A percentile compares a stretch with the other conserved stretches of the same genome.
Conservation (phyloP, 805 yeast genomes). For the Pichia deserticola region DNA sequence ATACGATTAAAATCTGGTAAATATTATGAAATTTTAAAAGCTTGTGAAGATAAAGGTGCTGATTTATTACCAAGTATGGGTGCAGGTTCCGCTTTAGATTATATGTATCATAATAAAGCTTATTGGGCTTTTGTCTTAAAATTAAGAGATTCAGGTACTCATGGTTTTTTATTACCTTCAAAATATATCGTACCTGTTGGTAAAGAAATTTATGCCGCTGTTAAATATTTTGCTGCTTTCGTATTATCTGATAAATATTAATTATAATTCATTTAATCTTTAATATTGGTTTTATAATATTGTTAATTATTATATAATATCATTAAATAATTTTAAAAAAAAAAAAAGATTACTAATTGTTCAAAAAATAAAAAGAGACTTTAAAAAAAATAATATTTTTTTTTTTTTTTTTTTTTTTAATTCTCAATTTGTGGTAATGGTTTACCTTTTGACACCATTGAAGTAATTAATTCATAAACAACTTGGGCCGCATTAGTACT, state of each 20-base stretch:
- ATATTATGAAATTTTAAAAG: conserved; percentile 61
- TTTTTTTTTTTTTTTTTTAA: no score
- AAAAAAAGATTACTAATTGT: neutral
- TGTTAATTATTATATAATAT: no score
- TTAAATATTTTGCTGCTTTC: conserved; percentile 56
- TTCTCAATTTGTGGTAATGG: conserved; percentile 15
- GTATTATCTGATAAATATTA: conserved; percentile 23
- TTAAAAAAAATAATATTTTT: neutral
- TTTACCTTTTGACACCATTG: conserved; percentile 55
- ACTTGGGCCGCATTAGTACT: conserved; percentile 66
- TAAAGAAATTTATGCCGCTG: conserved; percentile 58
- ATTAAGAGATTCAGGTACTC: conserved; percentile 73
- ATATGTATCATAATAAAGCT: conserved; percentile 75
- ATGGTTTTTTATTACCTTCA: conserved; percentile 74
- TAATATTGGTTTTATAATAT: no score
- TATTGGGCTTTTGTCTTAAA: conserved; percentile 81
- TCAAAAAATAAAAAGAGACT: no score
- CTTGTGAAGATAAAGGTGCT: conserved; percentile 72
- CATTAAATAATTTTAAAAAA: no score
- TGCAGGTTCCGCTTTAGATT: conserved; percentile 74
- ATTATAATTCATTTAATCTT: neutral
- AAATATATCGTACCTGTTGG: conserved; percentile 72
- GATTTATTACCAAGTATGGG: conserved; percentile 71
- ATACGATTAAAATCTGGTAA: conserved; percentile 60
- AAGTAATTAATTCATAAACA: conserved; percentile 62